Evolutionary conservation across 2,329 filamentous ascomycete genomes (phyloP), one percentile per base, ranked within the genome.

Genomic region (Escovopsis sp.): DNA sequence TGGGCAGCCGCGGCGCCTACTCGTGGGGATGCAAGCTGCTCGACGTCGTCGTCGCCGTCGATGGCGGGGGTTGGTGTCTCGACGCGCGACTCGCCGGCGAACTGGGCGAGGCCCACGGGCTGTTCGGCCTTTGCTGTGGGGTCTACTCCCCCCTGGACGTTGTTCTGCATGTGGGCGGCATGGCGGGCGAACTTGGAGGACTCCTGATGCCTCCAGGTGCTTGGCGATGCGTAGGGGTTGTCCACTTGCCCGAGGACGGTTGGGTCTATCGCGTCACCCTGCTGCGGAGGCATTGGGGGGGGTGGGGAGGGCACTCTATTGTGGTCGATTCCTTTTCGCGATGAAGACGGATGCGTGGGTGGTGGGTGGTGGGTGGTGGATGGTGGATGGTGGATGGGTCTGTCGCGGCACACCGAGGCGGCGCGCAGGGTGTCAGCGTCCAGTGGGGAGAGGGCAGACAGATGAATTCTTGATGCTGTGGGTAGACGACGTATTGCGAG

Each of bases 201-300:
- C 49, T 79, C 74, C 49, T 76, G 69, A 48, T 78, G 74, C 37
- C 73, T 67, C 74, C 74, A 78, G 45, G 60, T 61, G 48, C 58
- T 74, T 28, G 63, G 47, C 8, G 72, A 77, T 27, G 66, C 65
- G 48, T 76, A 57, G 3, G 67, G 69, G 46, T 76, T 73, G 39
- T 49, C 55, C 36, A n/a, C n/a, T n/a, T 52, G 50, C 39, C 55
- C 52, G 34, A 56, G 53, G 30, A 54, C 51, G 30, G 43, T 45
- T 5, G 21, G 21, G 37, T 37, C 23, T 13, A 44, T 45, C 25
- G 45, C 45, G 28, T 45, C 42, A 35, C 35, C 41, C n/a, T 35
- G 26, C 29, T 42, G 37, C 12, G 41, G 36, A 30, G 48, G 29
- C 50, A 53, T 53, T 25, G 9, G 31, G 14, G 14, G n/a, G n/a